A percentile compares a stretch with the other conserved stretches of the same genome.
Conservation (phyloP, 352 stramenopile genomes). For the Globisporangium nagaii region DNA sequence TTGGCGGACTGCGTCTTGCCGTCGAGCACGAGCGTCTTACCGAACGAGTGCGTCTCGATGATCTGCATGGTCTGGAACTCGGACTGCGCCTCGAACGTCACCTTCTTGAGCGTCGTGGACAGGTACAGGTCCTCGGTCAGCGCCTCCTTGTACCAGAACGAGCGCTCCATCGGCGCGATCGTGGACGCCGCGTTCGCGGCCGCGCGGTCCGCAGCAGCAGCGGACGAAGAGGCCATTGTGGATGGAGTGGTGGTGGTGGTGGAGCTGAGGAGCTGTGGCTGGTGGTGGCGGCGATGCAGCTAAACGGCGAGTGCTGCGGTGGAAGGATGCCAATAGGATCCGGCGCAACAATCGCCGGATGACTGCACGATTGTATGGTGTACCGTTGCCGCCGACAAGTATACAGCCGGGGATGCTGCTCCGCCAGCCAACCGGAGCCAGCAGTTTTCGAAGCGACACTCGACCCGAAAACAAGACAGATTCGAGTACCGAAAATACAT, state of each 20-base stretch:
- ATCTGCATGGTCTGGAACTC: constrained; percentile 93
- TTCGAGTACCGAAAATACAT: neutral
- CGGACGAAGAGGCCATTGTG: constrained; percentile 5
- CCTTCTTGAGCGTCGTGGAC: constrained; percentile 84
- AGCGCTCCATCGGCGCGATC: constrained; percentile 53
- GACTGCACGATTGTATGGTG: too few species aligned
- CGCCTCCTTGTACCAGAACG: constrained; percentile 85
- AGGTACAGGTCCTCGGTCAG: constrained; percentile 87
- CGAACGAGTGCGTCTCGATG: constrained; percentile 90
- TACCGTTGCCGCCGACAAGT: neutral
- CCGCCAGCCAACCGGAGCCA: constrained; percentile 4
- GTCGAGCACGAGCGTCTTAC: constrained; percentile 94
- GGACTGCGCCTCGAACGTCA: constrained; percentile 84
- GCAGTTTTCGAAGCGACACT: constrained; percentile 3
- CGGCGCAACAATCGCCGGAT: neutral
- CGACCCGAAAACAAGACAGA: neutral
- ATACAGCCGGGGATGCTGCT: neutral
- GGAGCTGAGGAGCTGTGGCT: neutral
- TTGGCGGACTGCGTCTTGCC: constrained; percentile 93
- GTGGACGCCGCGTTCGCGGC: constrained; percentile 25
- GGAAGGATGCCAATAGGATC: constrained; percentile 4
- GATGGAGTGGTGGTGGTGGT: neutral
- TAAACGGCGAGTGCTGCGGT: constrained; percentile 4
- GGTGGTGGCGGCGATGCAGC: neutral
- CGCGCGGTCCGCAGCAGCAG: constrained; percentile 1